phyloP scores from a whole-genome alignment of 1,284 basidiomycete species.

The Paramarasmius palmivorus region DNA sequence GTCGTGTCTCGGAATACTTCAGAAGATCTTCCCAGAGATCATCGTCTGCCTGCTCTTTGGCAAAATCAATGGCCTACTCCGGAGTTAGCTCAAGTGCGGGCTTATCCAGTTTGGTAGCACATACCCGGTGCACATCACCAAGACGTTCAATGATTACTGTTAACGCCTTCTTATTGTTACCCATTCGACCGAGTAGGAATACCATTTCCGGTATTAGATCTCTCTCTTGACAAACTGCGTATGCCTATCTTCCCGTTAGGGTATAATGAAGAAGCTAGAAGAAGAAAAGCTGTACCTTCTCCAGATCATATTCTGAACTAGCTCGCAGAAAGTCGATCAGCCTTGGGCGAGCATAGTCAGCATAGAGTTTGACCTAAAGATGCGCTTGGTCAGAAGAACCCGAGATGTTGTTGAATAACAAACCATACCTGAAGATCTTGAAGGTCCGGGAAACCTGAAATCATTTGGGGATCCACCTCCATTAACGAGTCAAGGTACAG shows the following conservation, averaged over 20 bases:
- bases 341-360: slow-evolving; percentile 69
- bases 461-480: slow-evolving; percentile 88
- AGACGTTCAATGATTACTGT: slow-evolving; percentile 95
- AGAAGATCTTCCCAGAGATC: slow-evolving; percentile 98
- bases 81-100: background rate
- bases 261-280: too few relatives aligned
- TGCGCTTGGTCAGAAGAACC: too few relatives aligned
- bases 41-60: slow-evolving; percentile 95
- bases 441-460: slow-evolving; percentile 81
- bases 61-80: slow-evolving; percentile 92
- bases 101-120: slow-evolving; percentile 21
- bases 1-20: slow-evolving; percentile 91
- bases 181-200: slow-evolving; percentile 95
- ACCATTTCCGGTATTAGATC: slow-evolving; percentile 97
- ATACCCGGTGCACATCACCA: slow-evolving; percentile 86
- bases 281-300: too few relatives aligned
- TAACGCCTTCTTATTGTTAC: slow-evolving; percentile 93
- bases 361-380: slow-evolving; percentile 84
- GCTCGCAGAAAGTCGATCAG: slow-evolving; percentile 92
- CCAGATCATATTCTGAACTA: slow-evolving; percentile 90
- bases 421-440: slow-evolving; percentile 50
- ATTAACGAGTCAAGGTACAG: slow-evolving; percentile 92
- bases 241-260: too few relatives aligned
- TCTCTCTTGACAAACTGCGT: slow-evolving; percentile 79
- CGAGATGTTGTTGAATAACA: too few relatives aligned